These are phyloP conservation scores for Alternaria consortialis DNA, from an alignment of 2,329 filamentous ascomycete genomes.

Conservation along the genomic window DNA sequence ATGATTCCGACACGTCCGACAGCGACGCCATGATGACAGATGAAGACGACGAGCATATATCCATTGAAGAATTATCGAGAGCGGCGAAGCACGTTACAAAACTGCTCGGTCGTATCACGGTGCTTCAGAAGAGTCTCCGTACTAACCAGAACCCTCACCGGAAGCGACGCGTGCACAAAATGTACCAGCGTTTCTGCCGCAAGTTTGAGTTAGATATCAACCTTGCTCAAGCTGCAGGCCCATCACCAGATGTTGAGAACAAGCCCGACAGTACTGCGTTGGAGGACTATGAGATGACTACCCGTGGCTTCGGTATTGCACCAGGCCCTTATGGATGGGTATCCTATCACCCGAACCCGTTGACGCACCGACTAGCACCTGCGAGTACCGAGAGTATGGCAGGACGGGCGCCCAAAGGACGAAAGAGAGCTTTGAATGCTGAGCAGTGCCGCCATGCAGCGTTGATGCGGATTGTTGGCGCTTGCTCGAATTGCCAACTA, in stretches of 20 bases:
- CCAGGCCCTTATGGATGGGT: slow-evolving; percentile 39
- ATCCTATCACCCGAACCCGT: slow-evolving; percentile 44
- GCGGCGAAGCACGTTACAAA: slow-evolving; percentile 35
- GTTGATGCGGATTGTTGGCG: slow-evolving; percentile 47
- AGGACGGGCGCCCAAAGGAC: slow-evolving; percentile 41
- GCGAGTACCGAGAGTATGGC: slow-evolving; percentile 36
- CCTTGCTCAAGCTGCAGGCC: neutral
- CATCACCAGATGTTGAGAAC: neutral
- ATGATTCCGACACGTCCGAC: slow-evolving; percentile 29
- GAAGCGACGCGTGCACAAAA: slow-evolving; percentile 28
- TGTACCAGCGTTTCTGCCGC: slow-evolving; percentile 37
- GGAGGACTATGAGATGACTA: too few species aligned
- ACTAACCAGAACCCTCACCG: slow-evolving; percentile 3
- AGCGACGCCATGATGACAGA: slow-evolving; percentile 30
- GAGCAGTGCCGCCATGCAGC: slow-evolving; percentile 48
- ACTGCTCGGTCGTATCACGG: slow-evolving; percentile 29
- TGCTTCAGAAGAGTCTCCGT: slow-evolving; percentile 27
- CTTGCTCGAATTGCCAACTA: slow-evolving; percentile 49
- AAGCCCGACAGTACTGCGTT: too few species aligned
- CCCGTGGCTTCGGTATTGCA: too few species aligned
- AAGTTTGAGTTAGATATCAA: slow-evolving; percentile 31
- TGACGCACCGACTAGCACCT: slow-evolving; percentile 44
- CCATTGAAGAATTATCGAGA: slow-evolving; percentile 30
- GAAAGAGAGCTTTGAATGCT: slow-evolving; percentile 44
- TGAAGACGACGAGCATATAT: slow-evolving; percentile 30